phyloP scores from a whole-genome alignment of 768 basidiomycete species.

The Galerina sulciceps region DNA sequence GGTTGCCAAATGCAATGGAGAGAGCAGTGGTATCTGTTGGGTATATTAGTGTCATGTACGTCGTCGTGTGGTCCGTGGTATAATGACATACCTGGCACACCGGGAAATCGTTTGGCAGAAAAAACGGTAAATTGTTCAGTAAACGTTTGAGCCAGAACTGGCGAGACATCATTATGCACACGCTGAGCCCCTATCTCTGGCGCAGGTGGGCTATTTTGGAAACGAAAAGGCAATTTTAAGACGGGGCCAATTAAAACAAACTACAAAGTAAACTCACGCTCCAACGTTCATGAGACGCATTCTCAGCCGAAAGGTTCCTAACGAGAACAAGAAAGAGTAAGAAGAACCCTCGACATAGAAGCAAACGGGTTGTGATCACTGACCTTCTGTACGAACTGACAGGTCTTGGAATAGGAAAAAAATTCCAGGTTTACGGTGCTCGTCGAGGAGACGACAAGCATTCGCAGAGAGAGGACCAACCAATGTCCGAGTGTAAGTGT shows the following conservation, averaged over 20 bases:
- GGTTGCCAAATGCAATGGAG: slow-evolving; percentile 87
- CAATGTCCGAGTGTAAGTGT: slow-evolving; percentile 84
- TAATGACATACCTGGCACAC: slow-evolving; percentile 75
- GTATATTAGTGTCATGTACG: slow-evolving; percentile 7
- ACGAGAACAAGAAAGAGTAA: slow-evolving; percentile 10
- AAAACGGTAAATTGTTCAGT: slow-evolving; percentile 85
- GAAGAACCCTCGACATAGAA: neutral
- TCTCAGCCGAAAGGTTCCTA: slow-evolving; percentile 85
- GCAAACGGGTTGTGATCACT: slow-evolving; percentile 9
- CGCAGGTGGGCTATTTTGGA: slow-evolving; percentile 60
- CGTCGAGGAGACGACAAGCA: slow-evolving; percentile 83
- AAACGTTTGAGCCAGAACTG: slow-evolving; percentile 83
- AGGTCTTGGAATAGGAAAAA: slow-evolving; percentile 97
- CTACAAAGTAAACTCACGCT: slow-evolving; percentile 64
- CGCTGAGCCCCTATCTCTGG: slow-evolving; percentile 69
- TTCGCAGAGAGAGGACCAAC: slow-evolving; percentile 90
- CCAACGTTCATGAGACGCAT: slow-evolving; percentile 90
- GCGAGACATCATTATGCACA: slow-evolving; percentile 71
- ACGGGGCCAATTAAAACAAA: neutral
- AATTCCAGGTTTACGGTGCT: slow-evolving; percentile 84
- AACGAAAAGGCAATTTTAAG: neutral
- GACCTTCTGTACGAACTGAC: slow-evolving; percentile 91
- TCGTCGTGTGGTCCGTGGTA: slow-evolving; percentile 10
- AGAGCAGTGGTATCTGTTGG: slow-evolving; percentile 81
- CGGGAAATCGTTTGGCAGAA: slow-evolving; percentile 94